Evolutionary conservation across 2,329 filamentous ascomycete species (phyloP).

Genomic region (Hymenoscyphus scutula): DNA sequence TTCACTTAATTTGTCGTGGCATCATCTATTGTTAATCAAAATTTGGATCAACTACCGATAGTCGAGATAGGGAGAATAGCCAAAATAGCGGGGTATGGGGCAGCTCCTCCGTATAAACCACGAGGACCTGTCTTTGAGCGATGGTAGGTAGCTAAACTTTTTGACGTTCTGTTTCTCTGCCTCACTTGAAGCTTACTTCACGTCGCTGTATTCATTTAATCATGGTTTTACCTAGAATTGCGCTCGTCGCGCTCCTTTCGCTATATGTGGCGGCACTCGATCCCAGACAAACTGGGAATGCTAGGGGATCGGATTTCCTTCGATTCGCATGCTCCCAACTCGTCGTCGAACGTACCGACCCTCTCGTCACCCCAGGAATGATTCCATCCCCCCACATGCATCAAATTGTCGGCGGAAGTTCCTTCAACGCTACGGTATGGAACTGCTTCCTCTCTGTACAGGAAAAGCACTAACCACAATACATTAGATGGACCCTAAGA

Average conservation of each 20-base stretch:
- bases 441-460: neutral
- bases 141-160: constrained; percentile 1
- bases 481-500: constrained; percentile 33
- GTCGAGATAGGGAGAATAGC: neutral
- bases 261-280: constrained; percentile 13
- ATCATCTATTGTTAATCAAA: constrained; percentile 5
- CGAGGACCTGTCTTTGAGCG: neutral
- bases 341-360: constrained; percentile 20
- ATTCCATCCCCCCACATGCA: constrained; percentile 19
- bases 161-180: neutral
- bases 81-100: constrained; percentile 5
- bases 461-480: constrained; percentile 1
- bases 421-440: constrained; percentile 38
- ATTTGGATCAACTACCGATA: neutral
- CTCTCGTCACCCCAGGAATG: constrained; percentile 17
- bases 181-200: constrained; percentile 18
- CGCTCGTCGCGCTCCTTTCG: constrained; percentile 16
- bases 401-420: constrained; percentile 32
- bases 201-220: constrained; percentile 7
- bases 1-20: constrained; percentile 2
- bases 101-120: constrained; percentile 5
- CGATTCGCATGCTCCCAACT: constrained; percentile 21
- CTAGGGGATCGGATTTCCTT: constrained; percentile 20
- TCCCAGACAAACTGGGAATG: constrained; percentile 15
- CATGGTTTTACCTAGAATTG: constrained; percentile 14